Conservation (phyloP, 2,329 filamentous ascomycete genomes). For the Stagonosporopsis tanaceti region DNA sequence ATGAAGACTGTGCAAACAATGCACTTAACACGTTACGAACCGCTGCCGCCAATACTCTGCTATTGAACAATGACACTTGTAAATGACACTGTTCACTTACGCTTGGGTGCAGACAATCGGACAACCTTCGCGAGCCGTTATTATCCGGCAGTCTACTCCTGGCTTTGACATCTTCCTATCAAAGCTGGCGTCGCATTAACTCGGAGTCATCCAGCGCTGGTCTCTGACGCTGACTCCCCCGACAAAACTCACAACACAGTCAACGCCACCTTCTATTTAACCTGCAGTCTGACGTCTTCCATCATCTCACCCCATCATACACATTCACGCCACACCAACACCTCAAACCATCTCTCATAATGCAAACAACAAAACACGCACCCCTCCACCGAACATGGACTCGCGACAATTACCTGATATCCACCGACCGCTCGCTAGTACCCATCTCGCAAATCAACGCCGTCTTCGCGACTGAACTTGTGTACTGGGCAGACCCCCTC, state of each 20-base stretch:
- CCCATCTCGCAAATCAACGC: slow-evolving; percentile 16
- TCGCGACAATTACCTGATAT: slow-evolving; percentile 17
- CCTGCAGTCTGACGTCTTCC: neutral
- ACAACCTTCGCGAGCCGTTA: neutral
- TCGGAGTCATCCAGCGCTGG: neutral
- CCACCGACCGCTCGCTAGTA: slow-evolving; percentile 11
- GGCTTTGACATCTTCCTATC: neutral
- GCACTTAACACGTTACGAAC: neutral
- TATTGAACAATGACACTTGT: neutral
- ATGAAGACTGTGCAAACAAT: neutral
- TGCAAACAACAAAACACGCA: slow-evolving; percentile 9
- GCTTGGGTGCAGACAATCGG: neutral
- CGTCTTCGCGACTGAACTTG: slow-evolving; percentile 11
- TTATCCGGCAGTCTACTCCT: neutral
- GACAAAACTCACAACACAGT: neutral
- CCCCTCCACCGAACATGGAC: slow-evolving; percentile 10
- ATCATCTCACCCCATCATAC: neutral
- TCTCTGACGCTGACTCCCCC: neutral
- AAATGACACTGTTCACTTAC: neutral
- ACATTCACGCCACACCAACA: neutral
- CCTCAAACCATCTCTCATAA: neutral
- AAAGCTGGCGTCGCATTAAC: neutral
- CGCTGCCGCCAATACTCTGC: neutral
- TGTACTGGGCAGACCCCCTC: slow-evolving; percentile 19
- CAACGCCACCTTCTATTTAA: neutral